Base-by-base conservation (phyloP, 257 asterid species). In the Salvia rosmarinus region DNA sequence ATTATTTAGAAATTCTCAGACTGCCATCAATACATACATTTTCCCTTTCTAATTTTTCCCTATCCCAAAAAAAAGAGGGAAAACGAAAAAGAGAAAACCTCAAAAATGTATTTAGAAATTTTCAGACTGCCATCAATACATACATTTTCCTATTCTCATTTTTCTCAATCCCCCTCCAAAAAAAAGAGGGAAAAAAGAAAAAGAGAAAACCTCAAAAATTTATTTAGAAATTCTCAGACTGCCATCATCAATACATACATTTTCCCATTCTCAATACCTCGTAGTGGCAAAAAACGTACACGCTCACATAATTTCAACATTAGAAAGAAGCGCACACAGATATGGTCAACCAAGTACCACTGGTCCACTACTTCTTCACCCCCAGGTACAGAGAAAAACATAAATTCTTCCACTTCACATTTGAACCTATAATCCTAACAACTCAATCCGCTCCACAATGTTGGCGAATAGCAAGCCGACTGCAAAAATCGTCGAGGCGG, bases 371-470 rank as follows among this genome's bases (percentile, higher is more conserved):
- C 60, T 69, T 52, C 34, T 69, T 17, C 68, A 58, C 34, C 56
- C n/a, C 75, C 57, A 49, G 28, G 44, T 12, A 63, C 72, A 32
- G 42, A 32, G 28, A 67, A 30, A 28, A 69, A 34, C 68, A 69
- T 11, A 40, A 52, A 52, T 23, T 76, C 54, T 39, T 35, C 44
- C 68, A 66, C 35, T 47, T 25, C 59, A n/a, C 25, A 52, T 40
- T 70, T 28, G 40, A 69, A 60, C 73, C 30, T 34, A n/a, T 44
- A 16, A 54, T 32, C 37, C 7, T 0, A 30, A 46, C 47, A 55
- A 23, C 19, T 32, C 23, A 34, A 70, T 9, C 30, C 30, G 30
- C 30, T 25, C 30, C 30, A 25, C 30, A 25, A 3, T 25, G 30
- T 11, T 11, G 5, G n/a, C 20, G 28, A 21, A 63, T 40, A 19